Base-by-base conservation (phyloP, 140 eudicot species). In the Erigeron philadelphicus region DNA sequence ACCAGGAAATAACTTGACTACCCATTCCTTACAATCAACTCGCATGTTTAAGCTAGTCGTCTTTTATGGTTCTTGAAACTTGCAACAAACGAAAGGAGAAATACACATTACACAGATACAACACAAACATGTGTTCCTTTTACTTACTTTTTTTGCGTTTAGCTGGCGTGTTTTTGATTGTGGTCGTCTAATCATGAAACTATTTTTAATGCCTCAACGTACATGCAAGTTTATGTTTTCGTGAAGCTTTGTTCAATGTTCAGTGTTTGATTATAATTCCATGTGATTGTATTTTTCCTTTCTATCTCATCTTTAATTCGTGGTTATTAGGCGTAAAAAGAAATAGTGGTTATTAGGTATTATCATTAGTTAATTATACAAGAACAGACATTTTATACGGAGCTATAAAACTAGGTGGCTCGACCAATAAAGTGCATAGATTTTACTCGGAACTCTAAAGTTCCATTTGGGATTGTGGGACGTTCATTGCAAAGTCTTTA, bases 1-100 rank as follows among this genome's bases (percentile, higher is more conserved):
- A 71, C 61, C 81, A 82, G 69, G 84, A 88, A 88, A 63, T 85
- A 81, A 64, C 50, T 74, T 61, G 0, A 47, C 12, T 15, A 10
- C 69, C 54, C 15, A 4, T 1, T 31, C 38, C 38, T 31, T 31
- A 52, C 44, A 49, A 11, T 25, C 45, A 50, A 53, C 40, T 52
- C 49, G 48, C 57, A 40, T 54, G 42, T 60, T 2, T 0, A 13
- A 43, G 13, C 17, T 41, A 13, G 35, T 48, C 16, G 52, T 68
- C 16, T 52, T 68, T 41, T 64, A 46, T 44, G 11, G n/a, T 41
- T 23, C 42, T 75, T 40, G 43, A 75, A 75, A 49, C 64, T 58
- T 21, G 68, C 70, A 67, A 45, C 61, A 58, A 47, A 49, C 35
- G 52, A 48, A 41, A 35, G 38, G 18, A 31, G 25, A 16, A 16